phyloP scores from a whole-genome alignment of 148 eudicot species.

The Vaccinium vitisidaea region DNA sequence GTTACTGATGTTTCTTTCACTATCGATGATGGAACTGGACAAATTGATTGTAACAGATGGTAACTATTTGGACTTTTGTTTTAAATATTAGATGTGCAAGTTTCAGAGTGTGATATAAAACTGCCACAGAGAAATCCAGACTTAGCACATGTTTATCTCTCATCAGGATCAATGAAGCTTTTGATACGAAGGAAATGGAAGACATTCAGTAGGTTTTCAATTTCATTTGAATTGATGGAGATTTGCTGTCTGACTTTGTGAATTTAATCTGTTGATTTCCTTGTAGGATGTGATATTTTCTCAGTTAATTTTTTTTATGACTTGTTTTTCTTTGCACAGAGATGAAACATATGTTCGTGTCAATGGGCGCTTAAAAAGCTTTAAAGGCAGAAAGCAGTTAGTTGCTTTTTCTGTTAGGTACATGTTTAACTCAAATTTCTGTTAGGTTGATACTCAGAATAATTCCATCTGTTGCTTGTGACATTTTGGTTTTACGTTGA shows the following conservation, averaged over 20 bases:
- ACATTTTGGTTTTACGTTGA: not conserved
- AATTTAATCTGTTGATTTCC: not conserved
- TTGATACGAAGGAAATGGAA: constrained; percentile 79
- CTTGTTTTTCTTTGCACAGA: constrained; percentile 35
- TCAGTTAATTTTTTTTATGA: not conserved
- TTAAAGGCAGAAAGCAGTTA: constrained; percentile 60
- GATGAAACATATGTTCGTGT: constrained; percentile 70
- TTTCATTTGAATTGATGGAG: not conserved
- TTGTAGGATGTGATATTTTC: not conserved
- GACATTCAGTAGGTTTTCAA: constrained; percentile 50
- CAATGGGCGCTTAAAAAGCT: constrained; percentile 72
- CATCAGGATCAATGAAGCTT: constrained; percentile 69
- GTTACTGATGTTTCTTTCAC: constrained; percentile 54
- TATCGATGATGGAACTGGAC: constrained; percentile 67
- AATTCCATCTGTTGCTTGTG: not conserved
- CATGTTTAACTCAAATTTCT: constrained; percentile 25
- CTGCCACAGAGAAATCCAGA: not conserved
- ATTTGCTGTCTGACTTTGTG: not conserved
- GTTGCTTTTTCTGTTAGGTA: constrained; percentile 77
- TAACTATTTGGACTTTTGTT: constrained; percentile 19
- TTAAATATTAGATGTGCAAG: not conserved
- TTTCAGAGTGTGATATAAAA: not conserved
- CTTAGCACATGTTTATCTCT: constrained; percentile 1
- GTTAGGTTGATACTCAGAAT: constrained; percentile 42
- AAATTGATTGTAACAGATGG: constrained; percentile 63